Percentiles rank a stretch among this genome's conserved stretches.
These are phyloP conservation scores for Cystobasidiaceae sp. DNA, from an alignment of 1,284 basidiomycete genomes.

Conservation along the genomic window DNA sequence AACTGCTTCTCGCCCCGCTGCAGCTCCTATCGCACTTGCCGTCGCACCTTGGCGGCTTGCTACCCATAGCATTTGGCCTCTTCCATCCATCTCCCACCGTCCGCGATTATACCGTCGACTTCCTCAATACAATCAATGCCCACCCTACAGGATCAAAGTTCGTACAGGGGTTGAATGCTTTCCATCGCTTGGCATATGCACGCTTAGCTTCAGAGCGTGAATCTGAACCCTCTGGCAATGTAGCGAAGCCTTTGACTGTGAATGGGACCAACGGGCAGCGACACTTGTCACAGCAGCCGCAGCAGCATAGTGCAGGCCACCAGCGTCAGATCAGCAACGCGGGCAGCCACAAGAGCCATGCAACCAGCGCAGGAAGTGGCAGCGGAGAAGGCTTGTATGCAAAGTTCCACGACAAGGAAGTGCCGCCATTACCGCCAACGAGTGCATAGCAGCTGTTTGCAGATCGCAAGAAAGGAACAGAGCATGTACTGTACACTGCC, in stretches of 20 bases:
- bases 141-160: conserved; percentile 77
- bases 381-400: conserved; percentile 12
- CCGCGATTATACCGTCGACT: conserved; percentile 71
- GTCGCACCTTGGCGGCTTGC: conserved; percentile 72
- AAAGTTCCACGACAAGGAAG: conserved; percentile 3
- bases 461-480: no score
- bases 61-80: conserved; percentile 78
- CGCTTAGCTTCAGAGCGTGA: conserved; percentile 41
- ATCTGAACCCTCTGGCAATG: not conserved
- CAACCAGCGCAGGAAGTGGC: conserved; percentile 1
- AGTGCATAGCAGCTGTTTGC: no score
- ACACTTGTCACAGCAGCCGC: no score
- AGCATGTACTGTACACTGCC: no score
- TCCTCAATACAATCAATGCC: conserved; percentile 69
- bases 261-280: no score
- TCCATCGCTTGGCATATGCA: conserved; percentile 69
- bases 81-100: conserved; percentile 76
- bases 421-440: conserved; percentile 6
- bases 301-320: not conserved
- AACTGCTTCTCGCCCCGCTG: not conserved
- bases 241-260: not conserved
- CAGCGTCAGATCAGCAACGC: not conserved
- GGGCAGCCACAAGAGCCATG: conserved; percentile 3
- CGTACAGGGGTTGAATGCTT: conserved; percentile 78
- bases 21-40: conserved; percentile 74